Conservation (phyloP, 441 rosid genomes). For the Kokia cookei region DNA sequence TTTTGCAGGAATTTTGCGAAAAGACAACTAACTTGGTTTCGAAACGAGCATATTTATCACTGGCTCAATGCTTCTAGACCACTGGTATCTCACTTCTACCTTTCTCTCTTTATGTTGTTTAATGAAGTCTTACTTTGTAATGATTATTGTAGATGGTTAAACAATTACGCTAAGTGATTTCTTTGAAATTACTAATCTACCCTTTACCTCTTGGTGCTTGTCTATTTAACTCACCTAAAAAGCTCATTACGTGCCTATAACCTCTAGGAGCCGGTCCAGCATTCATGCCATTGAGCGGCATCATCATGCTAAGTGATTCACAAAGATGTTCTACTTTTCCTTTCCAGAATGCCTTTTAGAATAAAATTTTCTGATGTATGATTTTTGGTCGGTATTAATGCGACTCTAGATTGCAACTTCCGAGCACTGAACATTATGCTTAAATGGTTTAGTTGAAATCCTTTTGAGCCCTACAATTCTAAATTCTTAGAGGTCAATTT, state of each 20-base stretch:
- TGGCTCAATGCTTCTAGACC: conserved; percentile 91
- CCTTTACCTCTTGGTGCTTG: no score
- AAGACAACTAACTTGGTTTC: conserved; percentile 92
- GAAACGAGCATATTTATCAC: conserved; percentile 70
- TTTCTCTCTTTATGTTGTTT: neutral
- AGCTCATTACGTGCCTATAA: neutral
- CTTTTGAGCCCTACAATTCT: neutral
- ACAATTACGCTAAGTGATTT: neutral
- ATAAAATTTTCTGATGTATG: neutral
- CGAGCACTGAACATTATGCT: neutral
- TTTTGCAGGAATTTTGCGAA: conserved; percentile 80
- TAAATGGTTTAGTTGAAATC: neutral
- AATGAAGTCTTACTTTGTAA: neutral
- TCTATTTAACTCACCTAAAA: neutral
- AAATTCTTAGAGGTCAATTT: neutral
- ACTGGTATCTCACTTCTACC: conserved; percentile 35
- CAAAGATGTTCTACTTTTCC: neutral
- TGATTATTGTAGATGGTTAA: neutral
- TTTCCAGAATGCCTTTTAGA: neutral
- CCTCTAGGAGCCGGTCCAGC: neutral
- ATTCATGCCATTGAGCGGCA: neutral
- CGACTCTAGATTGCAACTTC: neutral
- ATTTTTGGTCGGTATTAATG: neutral
- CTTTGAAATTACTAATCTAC: neutral
- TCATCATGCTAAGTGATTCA: neutral